These are phyloP conservation scores for Globisporangium echinulatum DNA, from an alignment of 352 stramenopile genomes.

Conservation along the genomic window DNA sequence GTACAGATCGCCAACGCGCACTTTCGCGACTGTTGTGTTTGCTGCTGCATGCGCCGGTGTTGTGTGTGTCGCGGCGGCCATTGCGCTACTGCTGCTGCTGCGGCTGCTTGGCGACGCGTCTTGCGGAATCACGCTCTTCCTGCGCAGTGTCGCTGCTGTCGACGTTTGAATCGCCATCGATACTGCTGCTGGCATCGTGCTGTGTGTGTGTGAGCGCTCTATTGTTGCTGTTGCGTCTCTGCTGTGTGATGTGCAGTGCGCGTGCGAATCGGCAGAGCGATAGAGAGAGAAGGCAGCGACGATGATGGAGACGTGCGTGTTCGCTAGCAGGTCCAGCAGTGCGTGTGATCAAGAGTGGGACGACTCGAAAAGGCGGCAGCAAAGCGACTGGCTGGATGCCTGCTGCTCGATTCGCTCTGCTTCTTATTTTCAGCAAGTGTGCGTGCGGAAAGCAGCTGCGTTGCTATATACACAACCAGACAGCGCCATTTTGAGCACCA, in stretches of 20 bases:
- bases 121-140: background rate
- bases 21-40: background rate
- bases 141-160: background rate
- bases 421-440: too few species aligned
- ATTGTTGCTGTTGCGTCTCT: background rate
- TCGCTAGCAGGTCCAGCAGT: too few species aligned
- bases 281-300: too few species aligned
- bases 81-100: constrained; percentile 3
- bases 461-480: too few species aligned
- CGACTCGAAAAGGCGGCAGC: too few species aligned
- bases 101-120: constrained; percentile 1
- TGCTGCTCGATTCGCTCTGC: too few species aligned
- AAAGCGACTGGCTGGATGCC: too few species aligned
- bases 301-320: too few species aligned
- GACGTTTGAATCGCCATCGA: background rate
- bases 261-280: background rate
- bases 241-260: background rate
- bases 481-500: too few species aligned
- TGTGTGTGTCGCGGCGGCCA: background rate
- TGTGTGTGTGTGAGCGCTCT: background rate
- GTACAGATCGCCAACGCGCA: constrained; percentile 75
- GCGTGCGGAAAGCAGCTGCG: too few species aligned
- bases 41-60: background rate
- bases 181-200: background rate
- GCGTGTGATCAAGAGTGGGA: too few species aligned